Evolutionary conservation across 2,329 filamentous ascomycete species (phyloP).

Genomic region (Zymoseptoria ardabiliae): DNA sequence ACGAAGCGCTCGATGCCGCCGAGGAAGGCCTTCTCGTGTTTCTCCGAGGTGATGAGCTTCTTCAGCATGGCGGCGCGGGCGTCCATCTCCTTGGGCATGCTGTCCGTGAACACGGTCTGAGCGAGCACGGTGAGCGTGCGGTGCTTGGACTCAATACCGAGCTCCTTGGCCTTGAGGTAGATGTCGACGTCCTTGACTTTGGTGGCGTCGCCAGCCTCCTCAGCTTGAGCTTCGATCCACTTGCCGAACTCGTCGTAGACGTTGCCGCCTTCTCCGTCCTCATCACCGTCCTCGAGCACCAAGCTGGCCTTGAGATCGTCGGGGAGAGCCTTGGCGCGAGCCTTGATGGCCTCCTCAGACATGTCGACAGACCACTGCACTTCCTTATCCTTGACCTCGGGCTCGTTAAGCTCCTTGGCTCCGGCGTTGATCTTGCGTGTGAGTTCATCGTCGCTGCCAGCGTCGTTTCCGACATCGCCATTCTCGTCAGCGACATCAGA

Average conservation of each 20-base stretch:
- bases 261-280: constrained; percentile 72
- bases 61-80: constrained; percentile 80
- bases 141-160: constrained; percentile 91
- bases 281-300: constrained; percentile 61
- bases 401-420: constrained; percentile 64
- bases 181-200: constrained; percentile 83
- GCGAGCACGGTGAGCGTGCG: constrained; percentile 86
- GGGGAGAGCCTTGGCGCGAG: constrained; percentile 87
- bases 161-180: constrained; percentile 92
- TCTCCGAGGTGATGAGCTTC: constrained; percentile 79
- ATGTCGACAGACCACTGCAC: constrained; percentile 95
- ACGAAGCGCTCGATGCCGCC: constrained; percentile 93
- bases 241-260: constrained; percentile 88
- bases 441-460: constrained; percentile 85
- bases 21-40: constrained; percentile 90
- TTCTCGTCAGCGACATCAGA: constrained; percentile 58
- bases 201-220: constrained; percentile 63
- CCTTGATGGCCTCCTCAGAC: constrained; percentile 89
- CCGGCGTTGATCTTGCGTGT: constrained; percentile 64
- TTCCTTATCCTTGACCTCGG: constrained; percentile 63
- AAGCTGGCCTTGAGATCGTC: constrained; percentile 83
- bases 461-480: constrained; percentile 59
- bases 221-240: constrained; percentile 76
- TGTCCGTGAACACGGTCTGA: constrained; percentile 87
- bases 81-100: constrained; percentile 79